Base-by-base conservation (phyloP, 371 early-diverging fungal genomes). In the Circinella umbellata region DNA sequence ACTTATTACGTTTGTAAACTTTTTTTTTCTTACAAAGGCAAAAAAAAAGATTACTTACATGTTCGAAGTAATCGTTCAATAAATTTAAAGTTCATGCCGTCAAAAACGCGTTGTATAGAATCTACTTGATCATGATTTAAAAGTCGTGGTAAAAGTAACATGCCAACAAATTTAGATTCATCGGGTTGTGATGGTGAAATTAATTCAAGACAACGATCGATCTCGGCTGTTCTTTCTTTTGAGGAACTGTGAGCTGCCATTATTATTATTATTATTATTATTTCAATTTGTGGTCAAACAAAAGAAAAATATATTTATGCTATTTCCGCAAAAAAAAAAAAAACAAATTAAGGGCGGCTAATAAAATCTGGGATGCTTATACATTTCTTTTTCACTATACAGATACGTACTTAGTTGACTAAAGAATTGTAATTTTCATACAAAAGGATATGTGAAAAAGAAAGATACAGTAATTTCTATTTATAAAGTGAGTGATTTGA, bases 121-220 rank as follows among this genome's bases (percentile, higher is more conserved):
- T 73, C 69, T 4, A 51, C 48, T 18, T 80, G 71, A 63, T 80
- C 74, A n/a, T 78, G 76, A 39, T 84, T 72, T 0, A 87, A 65
- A 7, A 87, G 66, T 55, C 82, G 77, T 8, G 87, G 87, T 10
- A 87, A 62, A n/a, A 87, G 73, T 51, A 84, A 70, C 76, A 87
- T 81, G 11, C 83, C 87, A 15, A 84, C 83, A 73, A 87, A 87
- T 36, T 85, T 85, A 17, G 78, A 80, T 51, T 85, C 85, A 54
- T 87, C 84, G 1, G 83, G 76, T 51, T 80, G 76, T 14, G 81
- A 72, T 36, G 85, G 81, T 6, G 70, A 59, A 36, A 85, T 77
- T 61, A 87, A 72, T 4, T 76, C 69, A 6, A 87, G 67, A 67
- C 87, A 86, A 11, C 81, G 79, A 72, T 83, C 84, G 38, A 83